Percentiles rank a stretch among this genome's conserved stretches.
Evolutionary conservation across 495 filamentous ascomycete genomes (phyloP).

Genomic region (Baudoinia panamericana): DNA sequence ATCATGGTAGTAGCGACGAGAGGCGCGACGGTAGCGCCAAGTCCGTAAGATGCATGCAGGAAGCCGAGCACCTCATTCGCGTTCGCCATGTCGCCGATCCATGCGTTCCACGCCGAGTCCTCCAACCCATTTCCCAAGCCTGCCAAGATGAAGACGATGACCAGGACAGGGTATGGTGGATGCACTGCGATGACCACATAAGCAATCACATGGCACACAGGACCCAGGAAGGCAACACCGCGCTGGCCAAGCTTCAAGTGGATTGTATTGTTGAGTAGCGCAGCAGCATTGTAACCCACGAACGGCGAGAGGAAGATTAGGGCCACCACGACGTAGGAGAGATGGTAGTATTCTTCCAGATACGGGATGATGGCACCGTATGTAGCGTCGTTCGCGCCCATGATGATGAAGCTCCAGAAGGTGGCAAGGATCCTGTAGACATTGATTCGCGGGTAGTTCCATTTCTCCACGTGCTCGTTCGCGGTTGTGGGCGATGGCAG

Average conservation of each 20-base stretch:
- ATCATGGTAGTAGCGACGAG: constrained; percentile 46
- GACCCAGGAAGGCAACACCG: constrained; percentile 56
- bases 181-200: constrained; percentile 47
- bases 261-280: constrained; percentile 45
- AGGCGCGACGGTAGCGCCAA: constrained; percentile 44
- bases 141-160: constrained; percentile 44
- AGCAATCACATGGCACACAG: constrained; percentile 50
- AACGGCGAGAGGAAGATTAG: constrained; percentile 51
- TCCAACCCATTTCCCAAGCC: constrained; percentile 52
- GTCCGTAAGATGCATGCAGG: constrained; percentile 45
- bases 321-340: constrained; percentile 47
- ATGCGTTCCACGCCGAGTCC: constrained; percentile 54
- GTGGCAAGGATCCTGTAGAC: constrained; percentile 49
- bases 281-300: constrained; percentile 43
- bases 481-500: constrained; percentile 31
- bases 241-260: constrained; percentile 54
- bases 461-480: constrained; percentile 34
- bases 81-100: constrained; percentile 51
- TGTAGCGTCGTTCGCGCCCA: constrained; percentile 73
- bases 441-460: constrained; percentile 61
- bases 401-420: constrained; percentile 62
- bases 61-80: constrained; percentile 46
- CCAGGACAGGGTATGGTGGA: constrained; percentile 47
- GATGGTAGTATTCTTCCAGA: constrained; percentile 46
- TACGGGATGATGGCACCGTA: constrained; percentile 30